Evolutionary conservation across 2,329 filamentous ascomycete genomes (phyloP).

Genomic region (Fusarium musae): DNA sequence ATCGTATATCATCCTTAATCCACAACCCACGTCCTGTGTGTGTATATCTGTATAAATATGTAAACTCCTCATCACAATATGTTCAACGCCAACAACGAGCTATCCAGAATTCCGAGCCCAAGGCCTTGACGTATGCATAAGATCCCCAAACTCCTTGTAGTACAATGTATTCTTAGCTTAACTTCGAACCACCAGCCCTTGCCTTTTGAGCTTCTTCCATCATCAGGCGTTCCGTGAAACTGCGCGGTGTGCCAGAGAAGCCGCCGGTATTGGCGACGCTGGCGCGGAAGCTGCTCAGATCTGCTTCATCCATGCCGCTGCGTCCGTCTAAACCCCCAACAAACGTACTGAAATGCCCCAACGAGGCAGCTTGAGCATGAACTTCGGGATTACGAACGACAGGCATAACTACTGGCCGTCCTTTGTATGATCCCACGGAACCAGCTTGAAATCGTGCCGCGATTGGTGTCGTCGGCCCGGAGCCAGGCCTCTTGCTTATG

Average conservation of each 20-base stretch:
- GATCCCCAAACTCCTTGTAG: slow-evolving; percentile 40
- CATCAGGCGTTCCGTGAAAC: slow-evolving; percentile 61
- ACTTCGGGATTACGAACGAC: slow-evolving; percentile 62
- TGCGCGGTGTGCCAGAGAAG: slow-evolving; percentile 58
- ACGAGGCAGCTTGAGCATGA: slow-evolving; percentile 59
- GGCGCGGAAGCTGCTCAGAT: slow-evolving; percentile 57
- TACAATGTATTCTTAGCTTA: slow-evolving; percentile 32
- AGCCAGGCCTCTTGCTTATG: slow-evolving; percentile 47
- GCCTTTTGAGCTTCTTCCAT: slow-evolving; percentile 58
- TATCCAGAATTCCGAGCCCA: slow-evolving; percentile 36
- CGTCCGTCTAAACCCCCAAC: slow-evolving; percentile 65
- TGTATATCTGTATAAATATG: slow-evolving; percentile 20
- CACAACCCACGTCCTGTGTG: slow-evolving; percentile 18
- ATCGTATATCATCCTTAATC: slow-evolving; percentile 16
- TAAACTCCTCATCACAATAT: slow-evolving; percentile 37
- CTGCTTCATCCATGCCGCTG: slow-evolving; percentile 59
- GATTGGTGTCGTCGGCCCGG: slow-evolving; percentile 47
- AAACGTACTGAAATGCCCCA: slow-evolving; percentile 62
- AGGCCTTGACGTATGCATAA: slow-evolving; percentile 37
- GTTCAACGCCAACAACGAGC: slow-evolving; percentile 47
- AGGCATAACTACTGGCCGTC: slow-evolving; percentile 63
- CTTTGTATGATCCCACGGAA: slow-evolving; percentile 65
- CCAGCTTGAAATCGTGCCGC: slow-evolving; percentile 51
- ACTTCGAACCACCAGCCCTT: slow-evolving; percentile 29
- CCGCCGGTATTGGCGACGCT: slow-evolving; percentile 52